Conservation (phyloP, 495 filamentous ascomycete species). For the Penicillium odoratum region DNA sequence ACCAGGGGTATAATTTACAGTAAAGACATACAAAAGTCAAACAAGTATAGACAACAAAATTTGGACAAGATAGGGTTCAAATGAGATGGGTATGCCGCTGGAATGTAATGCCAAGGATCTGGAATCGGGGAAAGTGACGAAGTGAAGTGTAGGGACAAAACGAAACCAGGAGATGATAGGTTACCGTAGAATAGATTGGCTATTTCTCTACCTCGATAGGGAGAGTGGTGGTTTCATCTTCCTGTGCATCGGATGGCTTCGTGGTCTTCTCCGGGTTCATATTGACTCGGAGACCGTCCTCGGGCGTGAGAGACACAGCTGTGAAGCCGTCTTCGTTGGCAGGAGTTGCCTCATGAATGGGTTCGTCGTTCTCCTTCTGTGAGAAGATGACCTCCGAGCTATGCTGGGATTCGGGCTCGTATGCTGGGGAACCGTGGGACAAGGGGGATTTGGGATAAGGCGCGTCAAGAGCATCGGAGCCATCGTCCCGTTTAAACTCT, state of each 20-base stretch:
- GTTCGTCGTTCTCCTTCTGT: constrained; percentile 4
- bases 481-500: constrained; percentile 34
- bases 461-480: constrained; percentile 16
- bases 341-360: background rate
- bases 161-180: background rate
- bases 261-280: constrained; percentile 9
- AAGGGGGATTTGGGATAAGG: constrained; percentile 39
- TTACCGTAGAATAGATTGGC: background rate
- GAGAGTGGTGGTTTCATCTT: constrained; percentile 8
- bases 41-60: constrained; percentile 4
- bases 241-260: background rate
- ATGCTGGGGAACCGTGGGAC: constrained; percentile 32
- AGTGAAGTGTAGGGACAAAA: background rate
- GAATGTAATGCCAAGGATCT: constrained; percentile 13
- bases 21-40: background rate
- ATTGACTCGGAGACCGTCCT: constrained; percentile 16
- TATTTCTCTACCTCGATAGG: constrained; percentile 10
- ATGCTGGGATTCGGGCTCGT: constrained; percentile 9
- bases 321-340: constrained; percentile 24
- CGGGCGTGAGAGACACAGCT: constrained; percentile 20
- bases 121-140: background rate
- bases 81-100: constrained; percentile 15
- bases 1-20: background rate
- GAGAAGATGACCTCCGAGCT: background rate
- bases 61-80: background rate